Evolutionary conservation across 2,329 filamentous ascomycete species (phyloP), one percentile per base, ranked within the genome.

Genomic region (Aureobasidium sp.): DNA sequence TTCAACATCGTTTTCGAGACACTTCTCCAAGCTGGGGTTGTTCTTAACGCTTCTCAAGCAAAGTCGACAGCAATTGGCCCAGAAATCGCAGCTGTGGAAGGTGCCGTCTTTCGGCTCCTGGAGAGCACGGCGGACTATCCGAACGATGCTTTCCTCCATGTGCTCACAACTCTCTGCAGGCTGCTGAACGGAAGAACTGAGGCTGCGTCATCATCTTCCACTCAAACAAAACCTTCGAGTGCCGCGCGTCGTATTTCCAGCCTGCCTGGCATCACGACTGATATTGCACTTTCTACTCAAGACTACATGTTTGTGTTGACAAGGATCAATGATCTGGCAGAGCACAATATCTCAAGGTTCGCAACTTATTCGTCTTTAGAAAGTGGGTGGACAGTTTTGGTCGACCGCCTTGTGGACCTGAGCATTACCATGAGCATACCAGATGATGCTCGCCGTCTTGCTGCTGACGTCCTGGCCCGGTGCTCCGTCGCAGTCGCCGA

Each of bases 1-100:
- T 99, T 95, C 90, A 86, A 86, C 1, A 97, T 99, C 62, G 81
- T 99, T 16, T 81, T 99, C 1, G 92, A 96, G 69, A 96, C 92
- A 0, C 77, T 99, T 8, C 91, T 97, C 69, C 90, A 97, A 72
- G 92, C 93, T 3, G 94, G 97, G 68, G 85, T 96, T 65, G 86
- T 97, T 4, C 81, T 97, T 32, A 81, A 84, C 11, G 69, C 74
- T 21, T 74, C 73, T n/a, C 63, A 67, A 29, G 68, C 69, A 42
- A 59, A 65, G 30, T 55, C 66, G 59, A 48, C 63, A 16, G 13
- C 69, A 69, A 54, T 97, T 68, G 85, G 84, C 42, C 80, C 84
- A 0, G 94, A 99, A 71, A 88, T 96, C 34, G 84, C 88, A 63
- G 90, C 94, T 36, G 93, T 97, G 0, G 90, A 97, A 72, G 87